Evolutionary conservation across 202 grass and related monocot species (phyloP).

Genomic region (Saccharum hybrid): DNA sequence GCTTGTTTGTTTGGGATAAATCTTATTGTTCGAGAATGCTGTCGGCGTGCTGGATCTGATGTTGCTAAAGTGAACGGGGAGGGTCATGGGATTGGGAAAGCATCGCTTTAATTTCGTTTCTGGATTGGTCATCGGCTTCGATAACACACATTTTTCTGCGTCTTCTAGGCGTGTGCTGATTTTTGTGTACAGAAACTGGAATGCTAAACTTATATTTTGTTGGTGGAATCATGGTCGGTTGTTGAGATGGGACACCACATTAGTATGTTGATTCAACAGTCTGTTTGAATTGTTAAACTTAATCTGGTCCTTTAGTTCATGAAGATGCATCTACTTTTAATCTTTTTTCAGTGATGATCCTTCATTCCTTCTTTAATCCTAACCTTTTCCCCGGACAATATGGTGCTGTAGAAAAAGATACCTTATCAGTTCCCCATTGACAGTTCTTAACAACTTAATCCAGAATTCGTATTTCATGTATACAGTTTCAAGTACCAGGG

Average conservation of each 20-base stretch:
- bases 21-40: conserved; percentile 22
- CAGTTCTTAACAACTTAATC: conserved; percentile 25
- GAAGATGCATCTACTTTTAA: background rate
- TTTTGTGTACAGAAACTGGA: background rate
- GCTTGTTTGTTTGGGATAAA: conserved; percentile 4
- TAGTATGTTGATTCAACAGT: background rate
- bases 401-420: conserved; percentile 14
- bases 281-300: conserved; percentile 25
- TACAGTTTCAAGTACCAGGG: conserved; percentile 72
- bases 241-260: conserved; percentile 29
- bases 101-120: background rate
- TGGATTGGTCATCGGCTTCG: conserved; percentile 18
- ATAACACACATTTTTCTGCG: background rate
- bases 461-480: conserved; percentile 18
- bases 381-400: background rate
- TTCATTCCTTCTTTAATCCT: conserved; percentile 10
- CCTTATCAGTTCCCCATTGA: background rate
- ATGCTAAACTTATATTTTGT: conserved; percentile 3
- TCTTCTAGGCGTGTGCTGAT: conserved; percentile 6
- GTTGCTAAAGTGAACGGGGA: conserved; percentile 6
- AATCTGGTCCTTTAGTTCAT: conserved; percentile 22
- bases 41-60: conserved; percentile 34
- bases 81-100: background rate
- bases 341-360: background rate
- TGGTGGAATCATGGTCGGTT: conserved; percentile 21